These are phyloP conservation scores for Aeminium ludgeri DNA, from an alignment of 495 filamentous ascomycete species.

Conservation along the genomic window DNA sequence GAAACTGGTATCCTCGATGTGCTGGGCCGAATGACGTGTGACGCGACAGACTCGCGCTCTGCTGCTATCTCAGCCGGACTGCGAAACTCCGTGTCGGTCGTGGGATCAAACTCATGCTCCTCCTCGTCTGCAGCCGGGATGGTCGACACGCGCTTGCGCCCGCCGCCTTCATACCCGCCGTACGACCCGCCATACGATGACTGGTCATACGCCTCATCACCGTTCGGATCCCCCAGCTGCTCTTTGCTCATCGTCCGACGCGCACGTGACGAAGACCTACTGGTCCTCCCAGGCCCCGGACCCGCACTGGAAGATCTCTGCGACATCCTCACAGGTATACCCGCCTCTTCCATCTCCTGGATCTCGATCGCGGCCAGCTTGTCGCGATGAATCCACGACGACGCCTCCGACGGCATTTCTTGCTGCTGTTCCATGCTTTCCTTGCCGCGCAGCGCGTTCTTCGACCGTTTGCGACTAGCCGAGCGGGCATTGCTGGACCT, in stretches of 20 bases:
- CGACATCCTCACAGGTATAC: slow-evolving; percentile 47
- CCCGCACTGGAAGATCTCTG: slow-evolving; percentile 30
- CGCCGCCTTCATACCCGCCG: slow-evolving; percentile 4
- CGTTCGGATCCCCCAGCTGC: not conserved
- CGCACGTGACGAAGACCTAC: slow-evolving; percentile 34
- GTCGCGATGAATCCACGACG: slow-evolving; percentile 90
- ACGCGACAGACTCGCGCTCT: slow-evolving; percentile 27
- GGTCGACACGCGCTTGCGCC: slow-evolving; percentile 25
- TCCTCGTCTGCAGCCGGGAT: slow-evolving; percentile 29
- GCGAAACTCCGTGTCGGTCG: slow-evolving; percentile 51
- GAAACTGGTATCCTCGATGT: slow-evolving; percentile 71
- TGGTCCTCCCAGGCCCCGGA: slow-evolving; percentile 18
- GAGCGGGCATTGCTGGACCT: slow-evolving; percentile 3
- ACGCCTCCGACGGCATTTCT: slow-evolving; percentile 30
- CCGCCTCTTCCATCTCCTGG: slow-evolving; percentile 77
- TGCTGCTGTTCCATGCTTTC: not conserved
- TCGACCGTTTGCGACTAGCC: slow-evolving; percentile 10
- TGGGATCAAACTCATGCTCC: slow-evolving; percentile 17
- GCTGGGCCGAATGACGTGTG: slow-evolving; percentile 24
- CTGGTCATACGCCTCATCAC: not conserved
- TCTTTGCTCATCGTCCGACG: slow-evolving; percentile 33
- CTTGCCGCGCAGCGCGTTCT: slow-evolving; percentile 7
- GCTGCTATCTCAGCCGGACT: slow-evolving; percentile 66
- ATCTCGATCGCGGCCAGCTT: slow-evolving; percentile 89
- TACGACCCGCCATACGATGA: not conserved